Evolutionary conservation across 2,329 filamentous ascomycete species (phyloP), one percentile per base, ranked within the genome.

Genomic region (Kalaharituber pfeilii): DNA sequence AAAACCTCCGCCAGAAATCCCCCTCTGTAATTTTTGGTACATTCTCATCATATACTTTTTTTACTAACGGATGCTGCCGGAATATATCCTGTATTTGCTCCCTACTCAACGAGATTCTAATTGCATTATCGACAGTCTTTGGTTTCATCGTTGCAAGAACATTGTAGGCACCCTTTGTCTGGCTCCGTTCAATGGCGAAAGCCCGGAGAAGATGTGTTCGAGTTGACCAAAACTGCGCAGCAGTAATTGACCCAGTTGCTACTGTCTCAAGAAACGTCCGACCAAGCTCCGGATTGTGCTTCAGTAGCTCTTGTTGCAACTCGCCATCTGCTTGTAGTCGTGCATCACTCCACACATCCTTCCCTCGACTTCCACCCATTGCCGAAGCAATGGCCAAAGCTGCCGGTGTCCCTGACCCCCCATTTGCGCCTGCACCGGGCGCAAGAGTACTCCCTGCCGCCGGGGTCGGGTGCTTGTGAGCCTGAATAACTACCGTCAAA

Each of bases 41-140:
- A 60, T 88, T 86, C 65, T 95, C 88, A 65, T 96, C 86, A 68
- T 95, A 96, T 5, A 94, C 84, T 20, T 81, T 79, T 66, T 86
- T 84, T 56, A 98, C 82, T 0, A 98, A 73, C 1, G 91, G 87
- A 67, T 98, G 89, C 67, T 96, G 91, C 57, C 78, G 80, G 68
- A 98, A 88, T 52, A 98, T 91, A 65, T 94, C 78, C 65, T 88
- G 83, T 51, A 96, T 86, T 68, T 96, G 88, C 68, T 95, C 88
- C 57, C 86, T 82, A 61, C 80, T 91, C 59, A 98, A 82, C 64
- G 84, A 88, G 62, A 95, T 73, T 67, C 83, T 86, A 45, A 82
- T 75, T 56, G 82, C 79, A 59, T 82, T 82, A 61, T 86, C 80
- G 54, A 84, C 80, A 5, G 82, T 78, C 53, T 81, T 78, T 5